These are phyloP conservation scores for Rubia yunnanensis DNA, from an alignment of 257 asterid genomes.

Conservation along the genomic window DNA sequence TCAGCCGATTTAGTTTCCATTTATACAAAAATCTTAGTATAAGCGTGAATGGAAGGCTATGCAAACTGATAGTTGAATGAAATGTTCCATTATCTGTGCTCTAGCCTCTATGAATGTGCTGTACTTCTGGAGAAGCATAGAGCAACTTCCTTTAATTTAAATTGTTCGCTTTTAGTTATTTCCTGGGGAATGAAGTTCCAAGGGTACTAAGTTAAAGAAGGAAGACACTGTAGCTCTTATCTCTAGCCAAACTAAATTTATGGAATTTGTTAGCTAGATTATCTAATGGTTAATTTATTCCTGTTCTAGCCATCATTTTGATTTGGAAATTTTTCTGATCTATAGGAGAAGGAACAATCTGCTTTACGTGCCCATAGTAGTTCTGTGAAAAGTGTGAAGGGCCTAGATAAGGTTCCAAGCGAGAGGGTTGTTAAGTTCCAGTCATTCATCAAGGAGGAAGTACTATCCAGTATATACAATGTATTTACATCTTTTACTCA, in stretches of 20 bases:
- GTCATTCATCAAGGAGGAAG: slow-evolving; percentile 81
- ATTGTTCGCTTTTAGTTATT: not conserved
- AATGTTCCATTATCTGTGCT: not conserved
- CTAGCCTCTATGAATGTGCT: not conserved
- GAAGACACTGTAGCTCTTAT: not conserved
- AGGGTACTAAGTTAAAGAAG: not conserved
- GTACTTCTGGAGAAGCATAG: not conserved
- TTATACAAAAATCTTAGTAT: not conserved
- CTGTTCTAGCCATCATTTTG: slow-evolving; percentile 1
- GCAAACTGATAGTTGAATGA: not conserved
- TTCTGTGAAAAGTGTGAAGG: slow-evolving; percentile 36
- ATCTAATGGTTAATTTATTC: not conserved
- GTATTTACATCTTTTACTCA: slow-evolving; percentile 29
- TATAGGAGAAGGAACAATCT: slow-evolving; percentile 70
- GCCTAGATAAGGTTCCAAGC: slow-evolving; percentile 33
- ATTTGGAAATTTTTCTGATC: slow-evolving; percentile 11
- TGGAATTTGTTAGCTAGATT: not conserved
- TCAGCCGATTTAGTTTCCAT: not conserved
- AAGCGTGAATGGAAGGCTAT: not conserved
- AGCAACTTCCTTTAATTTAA: not conserved
- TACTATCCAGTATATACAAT: slow-evolving; percentile 52
- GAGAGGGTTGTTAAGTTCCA: slow-evolving; percentile 41
- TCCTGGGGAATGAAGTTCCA: not conserved
- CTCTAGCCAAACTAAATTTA: not conserved
- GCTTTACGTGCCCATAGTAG: slow-evolving; percentile 69